Evolutionary conservation across 2,329 filamentous ascomycete genomes (phyloP).

Genomic region (Fonsecaea monophora): DNA sequence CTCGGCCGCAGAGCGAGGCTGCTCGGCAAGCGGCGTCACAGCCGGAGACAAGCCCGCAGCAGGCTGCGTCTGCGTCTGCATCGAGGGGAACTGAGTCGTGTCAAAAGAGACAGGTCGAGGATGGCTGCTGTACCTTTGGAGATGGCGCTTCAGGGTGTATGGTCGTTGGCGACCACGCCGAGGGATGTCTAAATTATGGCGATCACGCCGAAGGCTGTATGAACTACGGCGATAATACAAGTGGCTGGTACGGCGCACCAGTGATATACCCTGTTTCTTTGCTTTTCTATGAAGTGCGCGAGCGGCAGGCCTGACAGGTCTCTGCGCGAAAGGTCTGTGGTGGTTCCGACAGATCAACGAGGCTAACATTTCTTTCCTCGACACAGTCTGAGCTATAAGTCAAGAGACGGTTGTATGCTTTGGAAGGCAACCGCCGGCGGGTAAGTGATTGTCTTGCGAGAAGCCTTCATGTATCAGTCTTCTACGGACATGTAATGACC

Average conservation of each 20-base stretch:
- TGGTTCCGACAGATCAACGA: neutral
- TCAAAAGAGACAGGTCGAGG: conserved; percentile 24
- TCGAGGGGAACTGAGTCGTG: neutral
- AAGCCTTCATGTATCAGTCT: neutral
- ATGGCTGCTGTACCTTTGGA: conserved; percentile 33
- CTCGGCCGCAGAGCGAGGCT: conserved; percentile 8
- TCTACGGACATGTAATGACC: neutral
- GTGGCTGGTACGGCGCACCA: conserved; percentile 29
- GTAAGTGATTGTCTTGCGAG: conserved; percentile 12
- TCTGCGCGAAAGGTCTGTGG: neutral
- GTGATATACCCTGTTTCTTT: neutral
- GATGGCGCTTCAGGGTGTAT: conserved; percentile 33
- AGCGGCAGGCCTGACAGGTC: neutral
- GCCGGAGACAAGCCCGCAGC: conserved; percentile 8
- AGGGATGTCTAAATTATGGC: conserved; percentile 22
- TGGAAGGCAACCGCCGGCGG: conserved; percentile 32
- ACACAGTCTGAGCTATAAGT: conserved; percentile 33
- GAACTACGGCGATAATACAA: conserved; percentile 33
- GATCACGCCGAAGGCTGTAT: conserved; percentile 26
- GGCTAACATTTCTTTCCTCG: conserved; percentile 2
- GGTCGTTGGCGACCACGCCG: conserved; percentile 31
- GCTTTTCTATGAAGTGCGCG: neutral
- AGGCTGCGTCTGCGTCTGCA: neutral
- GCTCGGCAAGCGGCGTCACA: neutral
- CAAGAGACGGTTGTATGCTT: conserved; percentile 31